Evolutionary conservation across 2,329 filamentous ascomycete genomes (phyloP), one percentile per base, ranked within the genome.

Genomic region (Aspergillus hiratsukae): DNA sequence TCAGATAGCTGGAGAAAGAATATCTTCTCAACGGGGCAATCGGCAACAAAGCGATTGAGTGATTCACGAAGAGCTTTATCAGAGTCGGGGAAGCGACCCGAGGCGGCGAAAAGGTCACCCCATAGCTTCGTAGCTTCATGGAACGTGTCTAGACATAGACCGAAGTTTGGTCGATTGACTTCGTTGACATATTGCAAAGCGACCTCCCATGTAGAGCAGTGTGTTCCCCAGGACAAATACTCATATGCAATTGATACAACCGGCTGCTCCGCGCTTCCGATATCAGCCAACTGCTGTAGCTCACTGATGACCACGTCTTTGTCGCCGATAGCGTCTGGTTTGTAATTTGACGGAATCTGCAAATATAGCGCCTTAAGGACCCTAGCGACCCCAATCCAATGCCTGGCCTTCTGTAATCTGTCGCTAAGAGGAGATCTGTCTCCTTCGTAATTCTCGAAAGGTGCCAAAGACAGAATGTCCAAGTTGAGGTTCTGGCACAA

Each of bases 361-460:
- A 75, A 56, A 45, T 69, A 66, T 5, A 57, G 48, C 1, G 72
- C 68, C 1, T 57, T 49, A 0, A 74, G 61, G 4, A 54, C 55
- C 17, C 62, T 58, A 9, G 66, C 64, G 9, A 69, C 51, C 3
- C 66, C 61, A 11, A 74, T 59, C 74, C 72, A 75, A n/a, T 67
- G 62, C 4, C 45, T 31, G 3, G 71, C 72, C 2, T 52, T 58
- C 2, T 60, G 23, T 2, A 76, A 63, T 52, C 73, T 61, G 1
- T 67, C 60, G 1, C 54, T 6, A 1, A 75, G 57, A 0, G 68
- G 63, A 0, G 64, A 59, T 25, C 51, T 54, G 17, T 67, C 54
- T 31, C 72, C 73, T 58, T 76, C 72, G 53, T 69, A 75, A 56
- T 74, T 73, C 54, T 73, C 68, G 23, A 76, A 73, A 1, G 72